Base-by-base conservation (phyloP, 805 yeast genomes). In the Teunomyces lycoperdinae region DNA sequence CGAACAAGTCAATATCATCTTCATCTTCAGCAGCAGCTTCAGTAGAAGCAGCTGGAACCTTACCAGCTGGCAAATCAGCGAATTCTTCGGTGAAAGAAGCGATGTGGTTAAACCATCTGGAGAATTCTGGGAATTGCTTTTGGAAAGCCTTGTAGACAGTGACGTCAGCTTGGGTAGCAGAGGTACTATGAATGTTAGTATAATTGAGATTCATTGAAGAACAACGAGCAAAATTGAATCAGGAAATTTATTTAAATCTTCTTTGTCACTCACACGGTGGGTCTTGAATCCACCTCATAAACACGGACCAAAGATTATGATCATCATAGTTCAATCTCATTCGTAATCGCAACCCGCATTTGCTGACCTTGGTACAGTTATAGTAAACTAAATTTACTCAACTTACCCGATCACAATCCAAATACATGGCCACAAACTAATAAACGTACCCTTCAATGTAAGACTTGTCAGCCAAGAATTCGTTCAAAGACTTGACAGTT, bases 31-130 rank as follows among this genome's bases (percentile, higher is more conserved):
- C 82, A 47, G 81, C 82, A 52, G 80, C 81, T 52, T 80, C 77
- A 43, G 68, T 62, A 35, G 73, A 68, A 55, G 73, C 64, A 60
- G 80, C 78, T 64, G 85, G 82, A 52, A 78, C 85, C 50, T 74
- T 68, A 61, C 84, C 95, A 63, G 92, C 89, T 75, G 96, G 95
- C 69, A 87, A 79, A 55, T 85, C 64, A 57, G 76, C 82, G 68
- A 89, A 89, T 74, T 89, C 96, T 64, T 81, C 89, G 60, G 90
- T 79, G 83, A 83, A 87, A 54, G 97, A 84, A 73, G 96, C 94
- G 70, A 92, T 87, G 87, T 92, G 97, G 86, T 89, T 89, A 83
- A 87, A 89, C 97, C 97, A 94, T 83, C 98, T 91, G 70, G 96
- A 77, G 70, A 90, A 90, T 75, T 87, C 85, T 74, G 97, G 97